A percentile compares a stretch with the other conserved stretches of the same genome.
Conservation (phyloP, 2,329 filamentous ascomycete genomes). For the Trichoderma citrinoviride region DNA sequence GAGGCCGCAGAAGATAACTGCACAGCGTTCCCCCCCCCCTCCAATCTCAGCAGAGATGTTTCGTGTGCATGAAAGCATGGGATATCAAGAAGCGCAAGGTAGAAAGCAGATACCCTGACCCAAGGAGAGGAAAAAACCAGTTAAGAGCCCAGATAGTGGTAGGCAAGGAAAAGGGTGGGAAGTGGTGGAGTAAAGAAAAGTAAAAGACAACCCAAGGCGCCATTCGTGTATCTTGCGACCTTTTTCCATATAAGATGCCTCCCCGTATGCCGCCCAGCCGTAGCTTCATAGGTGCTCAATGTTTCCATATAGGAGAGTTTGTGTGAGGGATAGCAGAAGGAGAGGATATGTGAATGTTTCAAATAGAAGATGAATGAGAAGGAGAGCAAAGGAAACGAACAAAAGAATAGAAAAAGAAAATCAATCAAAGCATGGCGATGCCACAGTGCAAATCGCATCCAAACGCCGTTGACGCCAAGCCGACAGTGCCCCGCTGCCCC, state of each 20-base stretch:
- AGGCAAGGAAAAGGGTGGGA: neutral
- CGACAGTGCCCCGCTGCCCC: neutral
- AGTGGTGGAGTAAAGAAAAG: neutral
- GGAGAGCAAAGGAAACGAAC: neutral
- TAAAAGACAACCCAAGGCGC: slow-evolving; percentile 15
- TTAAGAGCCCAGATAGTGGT: neutral
- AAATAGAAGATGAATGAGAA: neutral
- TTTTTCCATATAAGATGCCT: neutral
- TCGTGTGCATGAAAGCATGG: slow-evolving; percentile 3
- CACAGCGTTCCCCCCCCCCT: neutral
- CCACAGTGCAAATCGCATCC: slow-evolving; percentile 2
- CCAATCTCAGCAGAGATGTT: neutral
- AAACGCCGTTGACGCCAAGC: slow-evolving; percentile 15
- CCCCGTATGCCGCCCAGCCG: neutral
- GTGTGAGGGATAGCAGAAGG: too few species aligned
- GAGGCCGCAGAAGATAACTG: too few species aligned
- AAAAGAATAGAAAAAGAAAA: neutral
- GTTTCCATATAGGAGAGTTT: neutral
- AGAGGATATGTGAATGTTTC: neutral
- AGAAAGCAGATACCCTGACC: neutral
- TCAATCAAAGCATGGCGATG: neutral
- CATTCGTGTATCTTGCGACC: slow-evolving; percentile 19
- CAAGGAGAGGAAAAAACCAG: neutral
- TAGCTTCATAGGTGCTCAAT: neutral
- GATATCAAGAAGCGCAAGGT: slow-evolving; percentile 4